Conservation (phyloP, 805 yeast species). For the Ogataea methylovora region DNA sequence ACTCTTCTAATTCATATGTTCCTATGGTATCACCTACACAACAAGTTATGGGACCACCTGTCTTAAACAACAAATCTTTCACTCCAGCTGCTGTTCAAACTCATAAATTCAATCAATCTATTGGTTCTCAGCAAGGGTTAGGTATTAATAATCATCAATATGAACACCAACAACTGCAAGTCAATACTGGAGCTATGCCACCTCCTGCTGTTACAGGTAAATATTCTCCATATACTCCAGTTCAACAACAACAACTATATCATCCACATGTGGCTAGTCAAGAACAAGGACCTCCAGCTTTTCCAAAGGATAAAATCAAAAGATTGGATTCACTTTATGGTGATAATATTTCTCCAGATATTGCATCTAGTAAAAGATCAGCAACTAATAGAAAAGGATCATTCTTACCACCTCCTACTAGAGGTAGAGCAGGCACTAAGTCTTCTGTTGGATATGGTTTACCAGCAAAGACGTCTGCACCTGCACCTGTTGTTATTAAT, state of each 20-base stretch:
- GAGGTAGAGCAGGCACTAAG: constrained; percentile 4
- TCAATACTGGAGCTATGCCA: not conserved
- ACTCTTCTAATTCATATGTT: constrained; percentile 5
- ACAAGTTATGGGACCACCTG: constrained; percentile 6
- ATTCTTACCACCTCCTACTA: constrained; percentile 11
- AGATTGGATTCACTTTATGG: constrained; percentile 14
- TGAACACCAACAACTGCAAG: constrained; percentile 1
- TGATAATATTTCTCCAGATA: constrained; percentile 9
- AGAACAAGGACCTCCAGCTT: not conserved
- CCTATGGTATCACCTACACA: constrained; percentile 5
- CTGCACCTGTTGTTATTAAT: constrained; percentile 33
- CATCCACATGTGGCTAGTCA: constrained; percentile 3
- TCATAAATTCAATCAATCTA: not conserved
- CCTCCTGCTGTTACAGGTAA: constrained; percentile 1
- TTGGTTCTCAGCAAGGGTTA: not conserved
- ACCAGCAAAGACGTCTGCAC: constrained; percentile 4
- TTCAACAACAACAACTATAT: constrained; percentile 3
- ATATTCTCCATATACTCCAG: constrained; percentile 12
- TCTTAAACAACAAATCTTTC: constrained; percentile 2
- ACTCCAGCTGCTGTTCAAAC: not conserved
- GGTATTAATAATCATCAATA: not conserved
- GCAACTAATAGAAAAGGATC: constrained; percentile 6
- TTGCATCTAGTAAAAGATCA: constrained; percentile 7
- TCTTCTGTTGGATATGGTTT: constrained; percentile 13
- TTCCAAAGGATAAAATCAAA: constrained; percentile 3